A percentile compares a stretch with the other conserved stretches of the same genome.
These are phyloP conservation scores for Pascua guehoae DNA, from an alignment of 1,284 basidiomycete genomes.

Conservation along the genomic window DNA sequence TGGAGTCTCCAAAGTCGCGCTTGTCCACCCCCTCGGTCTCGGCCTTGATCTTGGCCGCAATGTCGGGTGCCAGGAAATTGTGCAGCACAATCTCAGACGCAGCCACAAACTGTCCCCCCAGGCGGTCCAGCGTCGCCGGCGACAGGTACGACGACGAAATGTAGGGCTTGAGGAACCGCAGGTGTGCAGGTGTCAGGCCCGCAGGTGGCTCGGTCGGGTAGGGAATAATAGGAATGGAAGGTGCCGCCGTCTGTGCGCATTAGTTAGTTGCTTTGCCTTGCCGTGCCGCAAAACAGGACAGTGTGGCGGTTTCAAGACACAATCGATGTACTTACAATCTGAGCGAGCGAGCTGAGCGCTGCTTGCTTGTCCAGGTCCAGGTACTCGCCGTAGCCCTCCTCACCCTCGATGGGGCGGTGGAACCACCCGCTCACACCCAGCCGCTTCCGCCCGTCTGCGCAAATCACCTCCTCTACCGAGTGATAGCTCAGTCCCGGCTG, in stretches of 20 bases:
- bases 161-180: conserved; percentile 71
- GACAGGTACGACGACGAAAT: conserved; percentile 89
- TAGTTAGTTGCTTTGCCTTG: neutral
- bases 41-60: conserved; percentile 65
- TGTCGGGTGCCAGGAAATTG: conserved; percentile 67
- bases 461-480: conserved; percentile 94
- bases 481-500: conserved; percentile 82
- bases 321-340: conserved; percentile 40
- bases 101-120: conserved; percentile 76
- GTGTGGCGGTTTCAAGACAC: no score
- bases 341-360: conserved; percentile 49
- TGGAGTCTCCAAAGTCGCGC: conserved; percentile 52
- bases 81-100: conserved; percentile 90
- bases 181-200: conserved; percentile 61
- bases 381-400: conserved; percentile 70
- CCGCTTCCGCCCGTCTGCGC: conserved; percentile 66
- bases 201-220: conserved; percentile 44
- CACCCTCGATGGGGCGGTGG: conserved; percentile 84
- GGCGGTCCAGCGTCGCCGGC: conserved; percentile 70
- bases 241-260: conserved; percentile 58
- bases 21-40: conserved; percentile 65
- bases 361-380: conserved; percentile 69
- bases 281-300: no score
- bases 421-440: conserved; percentile 96
- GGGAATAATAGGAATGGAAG: conserved; percentile 48